phyloP scores from a whole-genome alignment of 2,329 filamentous ascomycete species.

The Aspergillus thermomutatus region DNA sequence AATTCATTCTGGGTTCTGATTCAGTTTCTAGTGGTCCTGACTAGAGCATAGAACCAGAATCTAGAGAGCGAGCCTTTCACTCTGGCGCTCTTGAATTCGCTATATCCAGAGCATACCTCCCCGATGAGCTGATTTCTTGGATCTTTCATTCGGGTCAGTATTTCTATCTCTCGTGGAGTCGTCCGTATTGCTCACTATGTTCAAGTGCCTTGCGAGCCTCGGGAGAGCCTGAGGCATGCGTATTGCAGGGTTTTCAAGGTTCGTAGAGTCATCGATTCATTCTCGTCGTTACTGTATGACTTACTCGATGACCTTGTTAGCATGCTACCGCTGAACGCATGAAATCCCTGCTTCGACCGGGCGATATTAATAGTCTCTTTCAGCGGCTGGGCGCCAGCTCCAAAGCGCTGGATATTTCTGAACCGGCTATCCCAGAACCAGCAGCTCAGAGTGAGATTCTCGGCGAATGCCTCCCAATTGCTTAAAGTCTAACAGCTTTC shows the following conservation, averaged over 20 bases:
- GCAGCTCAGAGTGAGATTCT: conserved; percentile 19
- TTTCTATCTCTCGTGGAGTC: neutral
- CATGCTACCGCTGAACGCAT: conserved; percentile 27
- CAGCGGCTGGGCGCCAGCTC: conserved; percentile 54
- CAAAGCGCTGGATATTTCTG: conserved; percentile 40
- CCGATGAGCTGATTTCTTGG: conserved; percentile 66
- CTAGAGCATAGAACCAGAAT: conserved; percentile 40
- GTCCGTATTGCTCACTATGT: conserved; percentile 2
- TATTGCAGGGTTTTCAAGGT: conserved; percentile 57
- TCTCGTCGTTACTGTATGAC: neutral
- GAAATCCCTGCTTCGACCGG: conserved; percentile 34
- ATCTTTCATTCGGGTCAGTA: conserved; percentile 43
- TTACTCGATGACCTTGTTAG: conserved; percentile 22
- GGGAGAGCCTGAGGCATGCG: conserved; percentile 55
- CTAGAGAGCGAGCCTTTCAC: conserved; percentile 58
- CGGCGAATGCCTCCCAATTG: neutral
- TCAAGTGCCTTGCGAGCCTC: conserved; percentile 52
- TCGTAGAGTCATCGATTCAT: conserved; percentile 26
- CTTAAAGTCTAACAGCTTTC: neutral
- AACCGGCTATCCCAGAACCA: conserved; percentile 25
- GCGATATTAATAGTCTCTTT: conserved; percentile 53
- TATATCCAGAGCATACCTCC: conserved; percentile 47
- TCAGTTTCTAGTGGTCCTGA: conserved; percentile 10
- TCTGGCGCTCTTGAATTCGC: conserved; percentile 61
- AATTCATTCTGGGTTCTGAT: neutral